These are phyloP conservation scores for Acacia crassicarpa DNA, from an alignment of 306 rosid species.

Conservation along the genomic window DNA sequence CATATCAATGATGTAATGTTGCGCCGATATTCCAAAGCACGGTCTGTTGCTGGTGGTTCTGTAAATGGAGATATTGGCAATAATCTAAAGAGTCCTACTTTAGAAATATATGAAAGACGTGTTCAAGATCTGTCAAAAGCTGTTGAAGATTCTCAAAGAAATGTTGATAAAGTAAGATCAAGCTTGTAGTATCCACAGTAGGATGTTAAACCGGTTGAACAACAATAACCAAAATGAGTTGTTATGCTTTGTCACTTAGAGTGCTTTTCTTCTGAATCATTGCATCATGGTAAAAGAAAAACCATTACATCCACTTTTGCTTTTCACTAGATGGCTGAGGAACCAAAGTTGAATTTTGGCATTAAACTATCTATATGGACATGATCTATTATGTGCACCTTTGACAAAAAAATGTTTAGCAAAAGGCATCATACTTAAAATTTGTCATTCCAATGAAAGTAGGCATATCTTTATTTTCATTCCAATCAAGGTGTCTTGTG, in stretches of 20 bases:
- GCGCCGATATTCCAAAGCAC: conserved; percentile 94
- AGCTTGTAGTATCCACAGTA: conserved; percentile 13
- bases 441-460: background rate
- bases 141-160: conserved; percentile 81
- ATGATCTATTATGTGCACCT: background rate
- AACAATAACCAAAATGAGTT: conserved; percentile 18
- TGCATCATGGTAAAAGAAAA: conserved; percentile 14
- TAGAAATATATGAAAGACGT: conserved; percentile 68
- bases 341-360: conserved; percentile 9
- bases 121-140: conserved; percentile 76
- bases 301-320: background rate
- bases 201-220: conserved; percentile 10
- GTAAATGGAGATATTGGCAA: conserved; percentile 63
- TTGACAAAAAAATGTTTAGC: background rate
- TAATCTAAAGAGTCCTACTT: conserved; percentile 56
- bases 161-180: conserved; percentile 70
- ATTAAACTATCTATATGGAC: background rate
- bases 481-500: background rate
- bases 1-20: conserved; percentile 97
- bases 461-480: background rate
- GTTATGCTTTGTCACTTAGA: background rate
- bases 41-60: conserved; percentile 59
- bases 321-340: background rate
- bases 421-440: background rate
- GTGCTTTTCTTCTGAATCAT: background rate